Percentiles rank a stretch among this genome's conserved stretches.
Evolutionary conservation across 2,329 filamentous ascomycete genomes (phyloP).

Genomic region (Mycosphaerella sp.): DNA sequence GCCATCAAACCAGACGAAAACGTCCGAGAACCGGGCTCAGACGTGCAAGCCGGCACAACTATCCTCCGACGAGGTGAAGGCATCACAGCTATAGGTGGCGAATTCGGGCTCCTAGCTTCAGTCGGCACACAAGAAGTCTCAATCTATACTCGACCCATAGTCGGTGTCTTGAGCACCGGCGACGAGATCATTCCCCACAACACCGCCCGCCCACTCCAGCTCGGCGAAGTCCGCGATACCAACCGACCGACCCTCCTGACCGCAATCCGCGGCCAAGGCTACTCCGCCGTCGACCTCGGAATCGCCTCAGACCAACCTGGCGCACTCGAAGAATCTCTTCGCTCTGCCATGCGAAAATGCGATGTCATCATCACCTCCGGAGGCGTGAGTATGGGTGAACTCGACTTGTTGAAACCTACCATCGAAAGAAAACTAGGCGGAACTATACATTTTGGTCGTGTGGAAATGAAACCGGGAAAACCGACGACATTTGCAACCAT

Average conservation of each 20-base stretch:
- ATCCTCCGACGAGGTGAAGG: conserved; percentile 72
- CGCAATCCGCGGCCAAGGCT: conserved; percentile 67
- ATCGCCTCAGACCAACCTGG: conserved; percentile 71
- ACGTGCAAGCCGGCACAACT: conserved; percentile 61
- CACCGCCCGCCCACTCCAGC: conserved; percentile 51
- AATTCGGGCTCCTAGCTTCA: conserved; percentile 82
- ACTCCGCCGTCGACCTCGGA: conserved; percentile 73
- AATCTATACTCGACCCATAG: conserved; percentile 67
- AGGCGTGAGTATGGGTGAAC: conserved; percentile 95
- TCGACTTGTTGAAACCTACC: conserved; percentile 92
- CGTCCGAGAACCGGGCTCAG: conserved; percentile 83
- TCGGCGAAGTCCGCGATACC: conserved; percentile 87
- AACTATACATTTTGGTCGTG: conserved; percentile 91
- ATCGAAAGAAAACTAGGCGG: conserved; percentile 85
- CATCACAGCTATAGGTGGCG: conserved; percentile 82
- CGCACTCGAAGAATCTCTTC: conserved; percentile 68
- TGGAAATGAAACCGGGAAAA: conserved; percentile 97
- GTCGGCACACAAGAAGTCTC: conserved; percentile 67
- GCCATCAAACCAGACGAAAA: conserved; percentile 75
- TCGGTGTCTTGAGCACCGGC: conserved; percentile 87
- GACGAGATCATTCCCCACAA: conserved; percentile 84
- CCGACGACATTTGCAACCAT: conserved; percentile 95
- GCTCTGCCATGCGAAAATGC: conserved; percentile 63
- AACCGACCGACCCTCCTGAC: conserved; percentile 84
- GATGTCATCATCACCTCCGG: conserved; percentile 88